Conservation (phyloP, 2,329 filamentous ascomycete species). For the Verticillium nonalfalfae region DNA sequence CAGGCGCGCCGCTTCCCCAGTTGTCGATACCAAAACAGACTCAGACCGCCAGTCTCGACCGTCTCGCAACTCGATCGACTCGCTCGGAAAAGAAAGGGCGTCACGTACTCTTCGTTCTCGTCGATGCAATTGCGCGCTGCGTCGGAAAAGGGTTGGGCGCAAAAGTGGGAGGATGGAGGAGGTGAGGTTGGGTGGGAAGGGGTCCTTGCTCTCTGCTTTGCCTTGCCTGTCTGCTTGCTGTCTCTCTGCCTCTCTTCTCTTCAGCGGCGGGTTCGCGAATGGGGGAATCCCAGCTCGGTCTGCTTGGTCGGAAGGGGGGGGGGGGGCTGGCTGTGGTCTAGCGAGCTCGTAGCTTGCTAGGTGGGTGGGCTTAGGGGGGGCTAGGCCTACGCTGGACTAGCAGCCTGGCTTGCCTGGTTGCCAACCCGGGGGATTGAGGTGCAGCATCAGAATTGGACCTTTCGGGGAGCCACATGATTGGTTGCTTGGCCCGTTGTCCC, state of each 20-base stretch:
- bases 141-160: background rate
- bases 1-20: background rate
- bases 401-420: background rate
- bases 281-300: background rate
- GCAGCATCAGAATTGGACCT: background rate
- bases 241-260: background rate
- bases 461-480: background rate
- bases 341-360: background rate
- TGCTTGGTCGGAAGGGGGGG: background rate
- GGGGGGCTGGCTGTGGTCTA: background rate
- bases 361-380: background rate
- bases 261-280: background rate
- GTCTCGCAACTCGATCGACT: background rate
- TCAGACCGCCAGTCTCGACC: background rate
- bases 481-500: background rate
- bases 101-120: background rate
- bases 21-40: background rate
- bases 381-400: background rate
- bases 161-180: background rate
- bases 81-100: background rate
- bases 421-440: background rate
- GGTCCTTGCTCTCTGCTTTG: background rate
- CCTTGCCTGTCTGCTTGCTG: no score
- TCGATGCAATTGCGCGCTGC: background rate
- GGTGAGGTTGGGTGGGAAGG: background rate